These are phyloP conservation scores for Paecilomyces sp. DNA, from an alignment of 2,329 filamentous ascomycete genomes.

Conservation along the genomic window DNA sequence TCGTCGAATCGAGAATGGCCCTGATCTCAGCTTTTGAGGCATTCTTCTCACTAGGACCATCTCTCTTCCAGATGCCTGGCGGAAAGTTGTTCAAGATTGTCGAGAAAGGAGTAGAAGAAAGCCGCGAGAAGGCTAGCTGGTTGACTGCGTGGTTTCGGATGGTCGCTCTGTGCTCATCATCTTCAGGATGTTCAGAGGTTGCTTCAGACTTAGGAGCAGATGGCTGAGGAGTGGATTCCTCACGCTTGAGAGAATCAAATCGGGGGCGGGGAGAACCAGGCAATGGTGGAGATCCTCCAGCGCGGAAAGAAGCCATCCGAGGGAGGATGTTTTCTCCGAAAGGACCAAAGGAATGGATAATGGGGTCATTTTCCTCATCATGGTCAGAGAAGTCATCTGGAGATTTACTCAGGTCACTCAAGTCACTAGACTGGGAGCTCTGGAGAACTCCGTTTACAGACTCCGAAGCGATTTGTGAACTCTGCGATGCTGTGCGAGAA, in stretches of 20 bases:
- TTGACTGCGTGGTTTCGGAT: conserved; percentile 81
- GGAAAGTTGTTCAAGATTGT: conserved; percentile 85
- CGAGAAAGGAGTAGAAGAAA: conserved; percentile 85
- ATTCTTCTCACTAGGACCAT: conserved; percentile 31
- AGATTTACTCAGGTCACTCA: conserved; percentile 29
- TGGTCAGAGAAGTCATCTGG: conserved; percentile 65
- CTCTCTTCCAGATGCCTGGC: conserved; percentile 49
- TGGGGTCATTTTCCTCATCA: conserved; percentile 90
- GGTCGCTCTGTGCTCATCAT: conserved; percentile 4
- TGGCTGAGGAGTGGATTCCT: conserved; percentile 21
- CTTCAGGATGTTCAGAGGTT: conserved; percentile 4
- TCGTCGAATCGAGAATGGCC: conserved; percentile 62
- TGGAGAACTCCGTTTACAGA: conserved; percentile 18
- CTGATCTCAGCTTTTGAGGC: conserved; percentile 60
- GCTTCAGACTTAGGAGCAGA: conserved; percentile 12
- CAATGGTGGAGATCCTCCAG: conserved; percentile 54
- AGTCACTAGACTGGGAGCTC: conserved; percentile 26
- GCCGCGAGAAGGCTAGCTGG: conserved; percentile 87
- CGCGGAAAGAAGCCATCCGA: conserved; percentile 69
- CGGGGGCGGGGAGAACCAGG: conserved; percentile 23
- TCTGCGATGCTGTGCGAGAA: conserved; percentile 20
- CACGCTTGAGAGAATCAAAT: conserved; percentile 26
- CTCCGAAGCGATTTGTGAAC: conserved; percentile 26
- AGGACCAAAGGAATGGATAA: conserved; percentile 85
- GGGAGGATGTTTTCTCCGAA: conserved; percentile 81